Evolutionary conservation across 805 yeast species (phyloP), one percentile per base, ranked within the genome.

Genomic region (Saturnispora quitensis): DNA sequence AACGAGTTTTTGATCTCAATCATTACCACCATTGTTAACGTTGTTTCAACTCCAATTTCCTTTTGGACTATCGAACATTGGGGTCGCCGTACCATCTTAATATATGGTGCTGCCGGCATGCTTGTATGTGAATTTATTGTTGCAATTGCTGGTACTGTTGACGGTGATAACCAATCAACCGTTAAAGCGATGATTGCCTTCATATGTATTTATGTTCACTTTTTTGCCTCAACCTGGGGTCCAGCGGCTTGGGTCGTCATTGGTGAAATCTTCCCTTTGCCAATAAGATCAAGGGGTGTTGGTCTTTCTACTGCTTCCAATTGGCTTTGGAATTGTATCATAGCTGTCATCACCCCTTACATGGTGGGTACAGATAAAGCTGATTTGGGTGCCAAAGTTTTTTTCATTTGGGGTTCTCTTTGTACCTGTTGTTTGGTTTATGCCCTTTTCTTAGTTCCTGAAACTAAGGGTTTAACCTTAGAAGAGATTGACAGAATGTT

Each of bases 181-280:
- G 66, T 61, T 50, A 58, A 55, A 44, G 68, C 67, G 27, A 62
- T 66, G 65, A 60, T 67, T 53, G 50, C 68, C 8, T 73, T 78
- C 61, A 70, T 76, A 51, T 78, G 82, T 62, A 63, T 74, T 40
- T 86, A 83, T 64, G 82, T 86, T 57, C 80, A 82, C 47, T 81
- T 82, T 63, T 84, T 84, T 69, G 93, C 91, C 8, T 74, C 86
- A 4, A 77, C 90, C 22, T 86, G 93, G 90, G 90, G 90, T 65
- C 89, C 91, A 40, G 78, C 77, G 52, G 80, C 78, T 38, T 86
- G 90, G 89, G 86, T 78, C 42, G 67, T 77, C 50, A 66, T 70
- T 60, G 79, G 80, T 59, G 84, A 78, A 59, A 68, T 76, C 45
- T 85, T 76, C 74, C 86, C 89, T 55, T 77, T 85, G 48, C 78